These are phyloP conservation scores for Ustilago curta DNA, from an alignment of 1,284 basidiomycete genomes.

Conservation along the genomic window DNA sequence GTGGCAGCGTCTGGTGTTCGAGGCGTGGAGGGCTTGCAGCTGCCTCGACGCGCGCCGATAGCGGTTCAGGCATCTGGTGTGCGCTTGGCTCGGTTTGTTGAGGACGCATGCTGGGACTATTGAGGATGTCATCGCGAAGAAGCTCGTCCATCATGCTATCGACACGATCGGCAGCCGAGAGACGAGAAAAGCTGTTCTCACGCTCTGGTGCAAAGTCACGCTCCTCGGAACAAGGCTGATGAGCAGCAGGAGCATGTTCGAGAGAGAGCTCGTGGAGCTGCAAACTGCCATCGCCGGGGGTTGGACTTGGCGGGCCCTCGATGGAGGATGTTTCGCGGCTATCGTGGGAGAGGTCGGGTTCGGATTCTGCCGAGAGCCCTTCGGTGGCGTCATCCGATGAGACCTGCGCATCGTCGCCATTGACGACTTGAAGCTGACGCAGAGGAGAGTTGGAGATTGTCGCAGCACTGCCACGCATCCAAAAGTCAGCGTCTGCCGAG, in stretches of 20 bases:
- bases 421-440: conserved; percentile 45
- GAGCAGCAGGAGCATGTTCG: conserved; percentile 24
- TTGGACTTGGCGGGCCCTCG: conserved; percentile 51
- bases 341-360: conserved; percentile 46
- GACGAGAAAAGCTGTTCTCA: conserved; percentile 47
- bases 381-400: conserved; percentile 23
- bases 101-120: conserved; percentile 34
- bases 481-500: conserved; percentile 31
- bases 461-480: conserved; percentile 14
- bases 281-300: conserved; percentile 9
- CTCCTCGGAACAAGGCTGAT: conserved; percentile 19
- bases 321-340: conserved; percentile 53
- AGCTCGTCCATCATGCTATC: conserved; percentile 67
- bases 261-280: conserved; percentile 33
- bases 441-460: not conserved
- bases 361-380: conserved; percentile 27
- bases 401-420: conserved; percentile 13
- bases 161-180: conserved; percentile 58
- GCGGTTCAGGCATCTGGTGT: conserved; percentile 7
- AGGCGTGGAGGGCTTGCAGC: not conserved
- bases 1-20: conserved; percentile 38
- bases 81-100: conserved; percentile 11
- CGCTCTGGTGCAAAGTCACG: conserved; percentile 19
- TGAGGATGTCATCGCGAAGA: conserved; percentile 58
- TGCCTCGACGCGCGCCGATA: conserved; percentile 15